phyloP scores from a whole-genome alignment of 257 asterid species.

The Verbena officinalis region DNA sequence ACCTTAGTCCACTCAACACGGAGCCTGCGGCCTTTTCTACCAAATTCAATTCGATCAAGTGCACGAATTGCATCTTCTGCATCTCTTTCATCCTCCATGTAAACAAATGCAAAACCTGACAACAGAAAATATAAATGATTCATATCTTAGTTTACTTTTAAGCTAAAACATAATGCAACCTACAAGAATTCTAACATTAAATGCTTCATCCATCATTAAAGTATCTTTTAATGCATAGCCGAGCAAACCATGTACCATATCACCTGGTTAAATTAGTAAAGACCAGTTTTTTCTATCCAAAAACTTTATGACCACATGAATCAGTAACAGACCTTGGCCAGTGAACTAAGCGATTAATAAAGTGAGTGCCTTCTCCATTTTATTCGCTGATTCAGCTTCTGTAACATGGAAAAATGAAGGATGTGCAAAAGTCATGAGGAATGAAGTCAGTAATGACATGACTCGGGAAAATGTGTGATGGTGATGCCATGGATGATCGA shows the following conservation, averaged over 20 bases:
- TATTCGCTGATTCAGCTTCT: conserved; percentile 64
- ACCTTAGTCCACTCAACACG: conserved; percentile 98
- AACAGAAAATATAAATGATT: conserved; percentile 20
- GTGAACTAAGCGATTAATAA: conserved; percentile 60
- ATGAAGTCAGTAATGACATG: conserved; percentile 62
- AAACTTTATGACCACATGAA: conserved; percentile 47
- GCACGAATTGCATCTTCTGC: conserved; percentile 84
- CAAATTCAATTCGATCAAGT: conserved; percentile 78
- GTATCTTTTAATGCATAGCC: conserved; percentile 27
- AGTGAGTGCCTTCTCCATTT: conserved; percentile 58
- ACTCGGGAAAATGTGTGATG: conserved; percentile 54
- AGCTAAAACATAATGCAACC: conserved; percentile 6
- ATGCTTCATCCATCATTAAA: conserved; percentile 10
- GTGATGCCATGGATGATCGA: conserved; percentile 66
- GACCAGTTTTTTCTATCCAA: conserved; percentile 45
- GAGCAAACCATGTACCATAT: conserved; percentile 37
- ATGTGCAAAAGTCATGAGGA: conserved; percentile 61
- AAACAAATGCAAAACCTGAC: conserved; percentile 55
- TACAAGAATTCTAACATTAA: conserved; percentile 26
- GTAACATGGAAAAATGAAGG: conserved; percentile 58
- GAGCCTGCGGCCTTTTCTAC: conserved; percentile 78
- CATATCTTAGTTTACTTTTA: neutral
- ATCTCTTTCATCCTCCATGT: conserved; percentile 89
- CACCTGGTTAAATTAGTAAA: conserved; percentile 42
- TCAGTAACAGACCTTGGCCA: conserved; percentile 70